Base-by-base conservation (phyloP, 2,329 filamentous ascomycete species). In the Cryphonectria naterciae region DNA sequence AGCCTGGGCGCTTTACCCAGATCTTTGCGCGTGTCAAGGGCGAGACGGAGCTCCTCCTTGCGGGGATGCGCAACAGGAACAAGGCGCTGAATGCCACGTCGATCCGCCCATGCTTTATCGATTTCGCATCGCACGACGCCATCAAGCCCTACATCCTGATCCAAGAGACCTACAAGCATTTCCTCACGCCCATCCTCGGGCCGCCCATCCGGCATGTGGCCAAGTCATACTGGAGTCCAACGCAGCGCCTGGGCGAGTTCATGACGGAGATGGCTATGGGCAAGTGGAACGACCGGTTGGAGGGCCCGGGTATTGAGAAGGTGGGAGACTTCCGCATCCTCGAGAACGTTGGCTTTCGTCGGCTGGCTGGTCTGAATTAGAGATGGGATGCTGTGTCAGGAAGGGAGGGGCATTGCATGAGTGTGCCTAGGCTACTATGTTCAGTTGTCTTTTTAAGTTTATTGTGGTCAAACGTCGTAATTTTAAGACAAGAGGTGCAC, bases 11-110 rank as follows among this genome's bases (percentile, higher is more conserved):
- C 5, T 85, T 90, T 75, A 87, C 90, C 0, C 78, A 85, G 25
- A 79, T 88, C 61, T 94, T 88, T 75, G 89, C 83, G 1, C 82
- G 85, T 17, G 84, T 92, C 69, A 94, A 95, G 78, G 92, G 92
- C 17, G 84, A 89, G 77, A 86, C 88, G 0, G 92, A 95, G 79
- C 74, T 83, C 1, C 79, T 82, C 1, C 83, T 95, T 1, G 83
- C 91, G 1, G 83, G 84, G 0, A 78, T 93, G 73, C 78, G 81
- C 5, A 78, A 79, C 2, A 75, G 77, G 5, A 83, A 82, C 61
- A 80, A 84, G 0, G 78, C 80, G 8, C 83, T 93, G 68, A 83
- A 82, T 41, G 83, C 87, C 1, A 86, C 87, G 74, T 88, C 85
- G 15, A 81, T 90, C 8, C 85, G 92, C 0, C 90, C 91, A 0